Conservation (phyloP, 495 filamentous ascomycete species). For the Polyplosphaeria fusca region DNA sequence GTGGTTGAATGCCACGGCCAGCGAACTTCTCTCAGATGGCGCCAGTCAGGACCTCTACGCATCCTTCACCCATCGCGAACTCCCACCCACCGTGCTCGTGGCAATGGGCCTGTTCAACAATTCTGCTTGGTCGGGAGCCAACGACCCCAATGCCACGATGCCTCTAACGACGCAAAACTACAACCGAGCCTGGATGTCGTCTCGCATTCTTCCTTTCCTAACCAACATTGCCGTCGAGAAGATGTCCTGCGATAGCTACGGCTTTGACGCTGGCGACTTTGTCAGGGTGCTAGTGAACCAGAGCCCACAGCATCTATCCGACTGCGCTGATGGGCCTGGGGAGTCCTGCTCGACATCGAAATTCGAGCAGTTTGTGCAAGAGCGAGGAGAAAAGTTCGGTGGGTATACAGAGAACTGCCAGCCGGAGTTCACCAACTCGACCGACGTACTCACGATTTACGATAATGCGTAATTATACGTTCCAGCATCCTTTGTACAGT, state of each 20-base stretch:
- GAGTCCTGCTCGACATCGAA: constrained; percentile 32
- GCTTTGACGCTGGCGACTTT: constrained; percentile 20
- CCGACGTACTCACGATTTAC: constrained; percentile 36
- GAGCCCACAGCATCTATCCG: constrained; percentile 32
- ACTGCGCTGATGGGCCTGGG: constrained; percentile 33
- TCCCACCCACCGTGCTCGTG: constrained; percentile 48
- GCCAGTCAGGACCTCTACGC: constrained; percentile 46
- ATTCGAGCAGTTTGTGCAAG: constrained; percentile 17
- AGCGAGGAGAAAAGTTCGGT: constrained; percentile 30
- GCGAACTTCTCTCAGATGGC: constrained; percentile 37
- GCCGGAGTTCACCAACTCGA: constrained; percentile 36
- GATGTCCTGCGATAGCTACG: constrained; percentile 41
- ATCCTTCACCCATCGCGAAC: constrained; percentile 52
- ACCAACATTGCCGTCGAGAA: constrained; percentile 47
- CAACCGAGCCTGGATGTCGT: constrained; percentile 48
- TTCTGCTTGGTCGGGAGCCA: constrained; percentile 44
- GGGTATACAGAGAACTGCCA: constrained; percentile 31
- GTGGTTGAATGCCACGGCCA: constrained; percentile 48
- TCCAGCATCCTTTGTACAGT: not conserved
- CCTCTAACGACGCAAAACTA: constrained; percentile 48
- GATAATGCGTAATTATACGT: constrained; percentile 1
- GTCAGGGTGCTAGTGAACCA: constrained; percentile 37
- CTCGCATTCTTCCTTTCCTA: constrained; percentile 46
- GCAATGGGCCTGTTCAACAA: constrained; percentile 53
- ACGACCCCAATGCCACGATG: constrained; percentile 49